These are phyloP conservation scores for Capronia epimyces DNA, from an alignment of 2,329 filamentous ascomycete species.

Conservation along the genomic window DNA sequence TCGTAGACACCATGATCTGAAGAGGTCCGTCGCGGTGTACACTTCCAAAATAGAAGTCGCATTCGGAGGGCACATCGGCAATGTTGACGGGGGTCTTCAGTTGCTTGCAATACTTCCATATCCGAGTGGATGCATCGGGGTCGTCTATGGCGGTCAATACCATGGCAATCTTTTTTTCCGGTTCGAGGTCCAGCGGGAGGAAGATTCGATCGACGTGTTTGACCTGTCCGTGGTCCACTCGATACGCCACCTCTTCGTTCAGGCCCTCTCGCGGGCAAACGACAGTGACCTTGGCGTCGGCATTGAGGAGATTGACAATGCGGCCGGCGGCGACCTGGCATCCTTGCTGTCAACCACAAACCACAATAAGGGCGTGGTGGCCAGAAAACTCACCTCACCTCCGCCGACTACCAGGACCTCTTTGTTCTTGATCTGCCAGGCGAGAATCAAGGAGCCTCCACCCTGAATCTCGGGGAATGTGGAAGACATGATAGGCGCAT, in stretches of 20 bases:
- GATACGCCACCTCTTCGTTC: slow-evolving; percentile 80
- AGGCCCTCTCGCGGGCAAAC: slow-evolving; percentile 74
- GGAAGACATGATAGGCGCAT: slow-evolving; percentile 40
- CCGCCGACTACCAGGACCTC: slow-evolving; percentile 88
- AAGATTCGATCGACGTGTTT: slow-evolving; percentile 78
- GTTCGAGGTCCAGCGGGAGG: slow-evolving; percentile 77
- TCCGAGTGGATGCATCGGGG: slow-evolving; percentile 76
- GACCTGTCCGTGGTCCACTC: slow-evolving; percentile 69
- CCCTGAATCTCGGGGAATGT: slow-evolving; percentile 76
- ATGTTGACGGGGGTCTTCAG: slow-evolving; percentile 84
- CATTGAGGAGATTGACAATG: slow-evolving; percentile 89
- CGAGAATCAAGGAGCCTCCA: slow-evolving; percentile 86
- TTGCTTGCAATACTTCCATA: slow-evolving; percentile 92
- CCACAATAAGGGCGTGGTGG: slow-evolving; percentile 8
- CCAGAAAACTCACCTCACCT: slow-evolving; percentile 65
- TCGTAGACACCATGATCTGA: slow-evolving; percentile 98
- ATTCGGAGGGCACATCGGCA: slow-evolving; percentile 91
- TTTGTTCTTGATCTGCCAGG: slow-evolving; percentile 91
- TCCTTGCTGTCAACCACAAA: no score
- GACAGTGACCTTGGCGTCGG: slow-evolving; percentile 83
- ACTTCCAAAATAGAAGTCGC: slow-evolving; percentile 97
- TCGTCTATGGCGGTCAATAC: slow-evolving; percentile 92
- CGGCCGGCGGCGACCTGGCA: slow-evolving; percentile 91
- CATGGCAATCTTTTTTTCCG: slow-evolving; percentile 61
- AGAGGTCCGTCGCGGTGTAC: slow-evolving; percentile 90